Evolutionary conservation across 2,329 filamentous ascomycete genomes (phyloP), one percentile per base, ranked within the genome.

Genomic region (Colletotrichum camelliae): DNA sequence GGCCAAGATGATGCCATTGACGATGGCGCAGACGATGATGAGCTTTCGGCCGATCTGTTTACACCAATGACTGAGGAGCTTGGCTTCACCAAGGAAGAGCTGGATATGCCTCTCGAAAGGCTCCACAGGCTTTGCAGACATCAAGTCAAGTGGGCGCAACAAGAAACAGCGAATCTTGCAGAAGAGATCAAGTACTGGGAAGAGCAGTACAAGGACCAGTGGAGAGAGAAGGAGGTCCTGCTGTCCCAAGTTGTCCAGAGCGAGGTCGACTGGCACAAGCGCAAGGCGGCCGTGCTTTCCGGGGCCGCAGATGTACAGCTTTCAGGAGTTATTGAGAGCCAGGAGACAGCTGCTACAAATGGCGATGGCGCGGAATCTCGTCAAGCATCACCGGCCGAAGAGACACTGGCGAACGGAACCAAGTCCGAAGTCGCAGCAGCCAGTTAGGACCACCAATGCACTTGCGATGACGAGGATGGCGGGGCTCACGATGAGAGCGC

Each of bases 221-320:
- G 95, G 95, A 86, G 92, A 16, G 92, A 94, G 84, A 96, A 96
- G 84, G 94, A 97, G 84, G 89, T 95, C 35, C 84, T 96, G 21
- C 84, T 97, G n/a, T 91, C 95, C 73, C 94, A 95, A 81, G 89
- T 94, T 37, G 89, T 95, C 79, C 84, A 89, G 80, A 89, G 87
- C 80, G 94, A 96, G 82, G 88, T 91, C 39, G 91, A 93, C 82
- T 92, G 93, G 86, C 91, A 92, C 79, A 86, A 89, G 72, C 87
- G 91, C 68, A 88, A 91, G 55, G 85, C 89, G 79, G 87, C 88
- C 6, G 89, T 93, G 7, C 84, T 92, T 27, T 86, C 85, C 3
- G 88, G 87, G 12, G 84, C 84, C 5, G 87, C 85, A 2, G 86
- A 89, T 24, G 86, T 89, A 12, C 83, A 88, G 21, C 82, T 89